A percentile compares a stretch with the other conserved stretches of the same genome.
phyloP scores from a whole-genome alignment of 805 yeast species.

The Debaryomyces maramus region DNA sequence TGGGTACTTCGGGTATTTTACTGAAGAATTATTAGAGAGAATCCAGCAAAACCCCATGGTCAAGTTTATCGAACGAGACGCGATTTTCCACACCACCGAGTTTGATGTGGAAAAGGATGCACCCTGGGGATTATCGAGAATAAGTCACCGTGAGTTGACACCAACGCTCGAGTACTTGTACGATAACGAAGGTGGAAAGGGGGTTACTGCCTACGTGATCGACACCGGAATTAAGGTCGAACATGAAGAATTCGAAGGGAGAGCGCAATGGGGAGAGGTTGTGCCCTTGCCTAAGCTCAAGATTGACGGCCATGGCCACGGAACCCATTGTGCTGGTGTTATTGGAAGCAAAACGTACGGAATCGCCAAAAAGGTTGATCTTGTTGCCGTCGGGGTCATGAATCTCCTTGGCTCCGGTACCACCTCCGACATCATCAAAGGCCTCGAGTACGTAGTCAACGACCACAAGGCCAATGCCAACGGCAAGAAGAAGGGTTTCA shows the following conservation, averaged over 20 bases:
- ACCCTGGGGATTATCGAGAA: slow-evolving; percentile 42
- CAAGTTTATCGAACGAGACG: slow-evolving; percentile 44
- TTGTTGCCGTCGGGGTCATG: slow-evolving; percentile 45
- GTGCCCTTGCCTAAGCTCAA: slow-evolving; percentile 36
- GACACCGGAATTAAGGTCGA: slow-evolving; percentile 77
- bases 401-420: slow-evolving; percentile 40
- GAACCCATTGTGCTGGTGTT: slow-evolving; percentile 91
- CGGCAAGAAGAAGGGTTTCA: slow-evolving; percentile 42
- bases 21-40: slow-evolving; percentile 14
- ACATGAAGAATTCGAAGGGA: slow-evolving; percentile 64
- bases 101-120: slow-evolving; percentile 39
- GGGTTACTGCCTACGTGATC: slow-evolving; percentile 71
- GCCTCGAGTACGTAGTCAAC: slow-evolving; percentile 39
- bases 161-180: slow-evolving; percentile 30
- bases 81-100: slow-evolving; percentile 31
- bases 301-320: slow-evolving; percentile 78
- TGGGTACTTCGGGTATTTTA: slow-evolving; percentile 85
- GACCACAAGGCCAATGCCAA: slow-evolving; percentile 32
- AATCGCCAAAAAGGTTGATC: slow-evolving; percentile 61
- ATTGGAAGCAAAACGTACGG: slow-evolving; percentile 80
- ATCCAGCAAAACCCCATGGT: slow-evolving; percentile 14
- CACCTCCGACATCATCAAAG: slow-evolving; percentile 43
- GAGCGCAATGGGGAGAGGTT: slow-evolving; percentile 56
- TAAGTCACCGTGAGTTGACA: slow-evolving; percentile 32
- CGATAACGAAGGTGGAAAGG: slow-evolving; percentile 42